phyloP scores from a whole-genome alignment of 192 early-diverging fungal genomes.

The Mortierella alpina region DNA sequence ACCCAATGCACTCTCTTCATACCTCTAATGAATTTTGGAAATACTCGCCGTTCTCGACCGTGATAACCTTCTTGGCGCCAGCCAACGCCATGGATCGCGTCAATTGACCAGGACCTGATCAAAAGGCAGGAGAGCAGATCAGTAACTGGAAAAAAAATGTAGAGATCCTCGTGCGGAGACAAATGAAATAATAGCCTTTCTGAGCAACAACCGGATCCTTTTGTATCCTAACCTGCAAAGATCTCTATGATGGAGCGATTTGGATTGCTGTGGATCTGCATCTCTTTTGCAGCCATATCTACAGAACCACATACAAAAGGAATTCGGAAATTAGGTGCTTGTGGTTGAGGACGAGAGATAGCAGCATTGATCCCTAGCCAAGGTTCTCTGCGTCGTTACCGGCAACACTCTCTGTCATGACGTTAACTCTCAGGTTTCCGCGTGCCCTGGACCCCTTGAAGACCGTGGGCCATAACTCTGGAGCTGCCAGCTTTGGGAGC shows the following conservation, averaged over 20 bases:
- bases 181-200: background rate
- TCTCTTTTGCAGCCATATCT: conserved; percentile 30
- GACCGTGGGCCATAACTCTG: conserved; percentile 20
- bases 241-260: conserved; percentile 33
- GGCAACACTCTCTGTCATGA: conserved; percentile 36
- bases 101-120: conserved; percentile 38
- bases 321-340: too few relatives aligned
- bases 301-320: background rate
- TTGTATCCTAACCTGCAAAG: conserved; percentile 19
- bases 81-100: conserved; percentile 46
- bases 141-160: background rate
- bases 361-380: background rate
- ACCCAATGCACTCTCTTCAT: background rate
- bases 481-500: conserved; percentile 20
- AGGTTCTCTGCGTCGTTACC: background rate
- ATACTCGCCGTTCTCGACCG: conserved; percentile 21
- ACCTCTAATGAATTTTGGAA: conserved; percentile 34
- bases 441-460: conserved; percentile 42
- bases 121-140: background rate
- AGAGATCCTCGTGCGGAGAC: background rate
- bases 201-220: too few relatives aligned
- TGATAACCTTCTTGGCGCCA: conserved; percentile 36
- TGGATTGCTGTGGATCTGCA: conserved; percentile 13
- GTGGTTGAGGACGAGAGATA: background rate
- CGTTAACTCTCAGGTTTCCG: conserved; percentile 24